phyloP scores from a whole-genome alignment of 1,284 basidiomycete species.

The Macrocystidia cucumis region DNA sequence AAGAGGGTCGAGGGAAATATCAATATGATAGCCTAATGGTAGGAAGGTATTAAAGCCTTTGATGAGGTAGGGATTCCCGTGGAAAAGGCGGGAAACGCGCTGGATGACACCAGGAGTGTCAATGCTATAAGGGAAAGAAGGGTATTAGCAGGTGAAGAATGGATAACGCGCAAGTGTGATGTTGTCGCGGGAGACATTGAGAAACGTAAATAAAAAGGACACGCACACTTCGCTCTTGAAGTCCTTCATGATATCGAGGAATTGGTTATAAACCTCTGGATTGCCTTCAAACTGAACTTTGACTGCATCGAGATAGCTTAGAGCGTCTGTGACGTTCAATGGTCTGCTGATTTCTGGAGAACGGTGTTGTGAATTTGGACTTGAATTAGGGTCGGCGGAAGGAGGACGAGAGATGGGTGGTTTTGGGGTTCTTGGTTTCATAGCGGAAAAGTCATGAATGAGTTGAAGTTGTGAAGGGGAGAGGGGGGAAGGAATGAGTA shows the following conservation, averaged over 20 bases:
- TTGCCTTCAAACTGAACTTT: slow-evolving; percentile 89
- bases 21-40: slow-evolving; percentile 94
- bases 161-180: slow-evolving; percentile 6
- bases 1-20: slow-evolving; percentile 73
- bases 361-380: slow-evolving; percentile 12
- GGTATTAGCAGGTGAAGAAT: slow-evolving; percentile 7
- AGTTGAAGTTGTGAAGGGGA: slow-evolving; percentile 10
- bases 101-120: slow-evolving; percentile 99
- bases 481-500: slow-evolving; percentile 10
- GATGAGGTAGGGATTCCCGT: slow-evolving; percentile 90
- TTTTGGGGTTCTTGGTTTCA: slow-evolving; percentile 23
- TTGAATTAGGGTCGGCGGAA: slow-evolving; percentile 13
- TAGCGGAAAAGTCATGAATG: too few relatives aligned
- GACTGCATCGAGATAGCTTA: slow-evolving; percentile 95
- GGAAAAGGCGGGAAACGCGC: slow-evolving; percentile 92
- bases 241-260: slow-evolving; percentile 99
- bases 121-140: slow-evolving; percentile 64
- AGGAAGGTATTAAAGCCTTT: slow-evolving; percentile 99
- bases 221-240: slow-evolving; percentile 92
- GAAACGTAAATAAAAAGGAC: slow-evolving; percentile 3
- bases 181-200: too few relatives aligned
- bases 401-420: slow-evolving; percentile 26
- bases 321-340: slow-evolving; percentile 85
- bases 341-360: slow-evolving; percentile 35
- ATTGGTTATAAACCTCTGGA: slow-evolving; percentile 96